Base-by-base conservation (phyloP, 495 filamentous ascomycete genomes). In the Bacidia gigantensis region DNA sequence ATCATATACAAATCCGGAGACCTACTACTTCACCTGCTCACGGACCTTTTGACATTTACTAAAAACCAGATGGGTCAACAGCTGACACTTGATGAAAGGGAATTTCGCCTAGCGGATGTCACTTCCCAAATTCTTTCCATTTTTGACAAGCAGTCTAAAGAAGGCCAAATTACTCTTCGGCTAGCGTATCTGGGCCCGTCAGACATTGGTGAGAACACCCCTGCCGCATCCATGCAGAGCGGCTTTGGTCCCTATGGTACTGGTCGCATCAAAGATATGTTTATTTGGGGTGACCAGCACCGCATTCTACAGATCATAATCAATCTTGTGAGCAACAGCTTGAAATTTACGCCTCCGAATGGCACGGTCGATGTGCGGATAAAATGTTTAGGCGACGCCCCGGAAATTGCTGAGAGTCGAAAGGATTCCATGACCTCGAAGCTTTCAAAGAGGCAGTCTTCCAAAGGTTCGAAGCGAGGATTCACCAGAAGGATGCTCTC, bases 1-100 rank as follows among this genome's bases (percentile, higher is more conserved):
- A 83, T 87, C 26, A 80, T 95, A 43, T 95, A 93, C 62, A 87
- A 89, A 65, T 92, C 87, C 3, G 89, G 89, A 3, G 89, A 96
- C 61, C 69, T 95, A 5, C 68, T 96, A 17, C 68, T 93, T 1
- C 86, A 94, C 56, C 73, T 96, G 2, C 73, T 96, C n/a, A 92
- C 87, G 48, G 89, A 96, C 67, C 69, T 95, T 10, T 71, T 96
- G 39, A 93, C 84, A 3, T 95, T 95, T 68, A 89, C 83, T 53
- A 92, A 90, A 65, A 95, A 95, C 64, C 87, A 94, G 67, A 86
- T 93, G 50, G 89, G 89, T 0, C 77, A 79, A 56, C 80, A 89
- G 50, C 68, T 94, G 23, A 79, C 69, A 29, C 66, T 94, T 2
- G 88, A 95, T 49, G 85, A 94, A 60, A 86, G 78, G 52, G 88